Evolutionary conservation across 352 stramenopile species (phyloP).

Genomic region (Globisporangium solare): DNA sequence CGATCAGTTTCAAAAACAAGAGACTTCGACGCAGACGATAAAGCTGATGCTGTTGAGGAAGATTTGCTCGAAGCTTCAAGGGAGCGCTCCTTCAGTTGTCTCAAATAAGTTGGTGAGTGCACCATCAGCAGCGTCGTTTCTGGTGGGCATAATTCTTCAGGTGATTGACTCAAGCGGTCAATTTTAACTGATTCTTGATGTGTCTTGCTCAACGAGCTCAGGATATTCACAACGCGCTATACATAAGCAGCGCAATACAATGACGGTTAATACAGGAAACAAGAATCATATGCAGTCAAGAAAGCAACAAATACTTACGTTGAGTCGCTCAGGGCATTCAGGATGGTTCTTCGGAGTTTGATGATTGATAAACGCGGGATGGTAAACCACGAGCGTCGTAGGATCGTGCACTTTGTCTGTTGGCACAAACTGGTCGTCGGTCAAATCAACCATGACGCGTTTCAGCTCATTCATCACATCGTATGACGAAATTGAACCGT

Average conservation of each 20-base stretch:
- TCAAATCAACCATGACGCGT: conserved; percentile 74
- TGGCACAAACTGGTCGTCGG: conserved; percentile 42
- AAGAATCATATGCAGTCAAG: conserved; percentile 2
- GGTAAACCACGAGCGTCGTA: conserved; percentile 75
- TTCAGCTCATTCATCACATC: conserved; percentile 72
- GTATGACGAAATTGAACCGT: conserved; percentile 5
- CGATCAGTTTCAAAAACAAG: conserved; percentile 81
- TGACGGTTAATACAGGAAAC: conserved; percentile 1
- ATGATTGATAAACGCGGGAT: conserved; percentile 81
- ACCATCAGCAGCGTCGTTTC: conserved; percentile 77
- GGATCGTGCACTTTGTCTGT: conserved; percentile 21
- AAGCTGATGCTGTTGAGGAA: conserved; percentile 23
- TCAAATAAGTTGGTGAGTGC: conserved; percentile 78
- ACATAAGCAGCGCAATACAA: background rate
- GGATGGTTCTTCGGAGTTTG: conserved; percentile 80
- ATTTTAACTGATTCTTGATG: conserved; percentile 67
- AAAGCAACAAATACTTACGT: conserved; percentile 33
- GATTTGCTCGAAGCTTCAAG: conserved; percentile 44
- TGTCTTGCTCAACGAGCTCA: conserved; percentile 57
- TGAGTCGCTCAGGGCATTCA: conserved; percentile 77
- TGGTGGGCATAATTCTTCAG: conserved; percentile 64
- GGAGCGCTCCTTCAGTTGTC: conserved; percentile 64
- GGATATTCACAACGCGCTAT: conserved; percentile 67
- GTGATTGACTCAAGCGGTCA: conserved; percentile 56
- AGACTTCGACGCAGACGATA: conserved; percentile 30